These are phyloP conservation scores for Globisporangium cederbergense DNA, from an alignment of 352 stramenopile species.

Conservation along the genomic window DNA sequence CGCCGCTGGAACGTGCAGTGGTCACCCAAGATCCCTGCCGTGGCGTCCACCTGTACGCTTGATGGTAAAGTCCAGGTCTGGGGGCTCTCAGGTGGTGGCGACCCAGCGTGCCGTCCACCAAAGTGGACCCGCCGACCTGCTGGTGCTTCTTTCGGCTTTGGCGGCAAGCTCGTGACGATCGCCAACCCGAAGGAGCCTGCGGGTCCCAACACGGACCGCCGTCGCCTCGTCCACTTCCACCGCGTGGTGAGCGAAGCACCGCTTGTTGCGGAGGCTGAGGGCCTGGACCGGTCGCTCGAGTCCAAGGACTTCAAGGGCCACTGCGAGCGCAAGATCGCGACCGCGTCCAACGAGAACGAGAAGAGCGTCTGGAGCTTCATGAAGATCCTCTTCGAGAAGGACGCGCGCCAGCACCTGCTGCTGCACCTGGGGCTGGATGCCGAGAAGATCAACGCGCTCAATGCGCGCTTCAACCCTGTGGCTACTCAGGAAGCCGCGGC, in stretches of 20 bases:
- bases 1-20: conserved; percentile 95
- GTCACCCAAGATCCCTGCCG: conserved; percentile 92
- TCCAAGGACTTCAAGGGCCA: conserved; percentile 91
- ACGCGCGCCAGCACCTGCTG: conserved; percentile 93
- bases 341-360: conserved; percentile 56
- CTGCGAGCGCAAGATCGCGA: conserved; percentile 88
- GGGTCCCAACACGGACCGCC: conserved; percentile 49
- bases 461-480: conserved; percentile 73
- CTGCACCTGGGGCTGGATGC: conserved; percentile 94
- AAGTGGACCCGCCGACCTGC: conserved; percentile 93
- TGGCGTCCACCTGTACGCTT: conserved; percentile 95
- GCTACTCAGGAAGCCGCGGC: conserved; percentile 26
- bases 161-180: conserved; percentile 92
- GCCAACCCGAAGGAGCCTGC: conserved; percentile 58
- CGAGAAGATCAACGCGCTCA: conserved; percentile 87
- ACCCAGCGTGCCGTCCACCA: conserved; percentile 83
- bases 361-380: conserved; percentile 89
- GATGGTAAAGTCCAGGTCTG: conserved; percentile 97
- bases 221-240: conserved; percentile 78
- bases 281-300: conserved; percentile 89
- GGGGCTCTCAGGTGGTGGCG: conserved; percentile 73
- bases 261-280: conserved; percentile 84
- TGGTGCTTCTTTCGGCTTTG: conserved; percentile 95
- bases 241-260: conserved; percentile 73
- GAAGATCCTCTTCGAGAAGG: conserved; percentile 94